phyloP scores from a whole-genome alignment of 306 rosid genomes.

The Comarum palustre region DNA sequence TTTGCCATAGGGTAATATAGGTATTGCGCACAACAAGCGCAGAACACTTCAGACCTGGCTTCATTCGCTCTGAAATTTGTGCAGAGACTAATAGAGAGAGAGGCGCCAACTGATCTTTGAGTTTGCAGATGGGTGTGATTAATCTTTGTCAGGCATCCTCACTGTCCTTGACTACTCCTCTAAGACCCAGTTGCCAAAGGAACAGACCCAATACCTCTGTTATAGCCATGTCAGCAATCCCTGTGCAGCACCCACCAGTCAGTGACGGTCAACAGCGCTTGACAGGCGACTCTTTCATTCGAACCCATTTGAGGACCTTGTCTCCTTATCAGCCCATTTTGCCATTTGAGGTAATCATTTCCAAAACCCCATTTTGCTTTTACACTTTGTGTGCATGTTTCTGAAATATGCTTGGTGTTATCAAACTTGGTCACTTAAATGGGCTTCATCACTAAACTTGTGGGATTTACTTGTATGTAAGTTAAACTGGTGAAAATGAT shows the following conservation, averaged over 20 bases:
- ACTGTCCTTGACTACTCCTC: slow-evolving; percentile 17
- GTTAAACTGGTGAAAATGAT: not conserved
- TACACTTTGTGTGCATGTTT: not conserved
- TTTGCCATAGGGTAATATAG: too few species aligned
- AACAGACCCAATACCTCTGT: slow-evolving; percentile 35
- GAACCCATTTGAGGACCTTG: slow-evolving; percentile 72
- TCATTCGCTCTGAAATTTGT: not conserved
- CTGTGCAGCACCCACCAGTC: slow-evolving; percentile 37
- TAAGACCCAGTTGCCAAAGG: slow-evolving; percentile 35
- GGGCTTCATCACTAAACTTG: not conserved
- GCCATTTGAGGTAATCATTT: slow-evolving; percentile 70
- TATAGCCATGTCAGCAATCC: slow-evolving; percentile 54
- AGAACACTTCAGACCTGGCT: too few species aligned
- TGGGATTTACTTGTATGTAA: not conserved
- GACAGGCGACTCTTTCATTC: slow-evolving; percentile 77
- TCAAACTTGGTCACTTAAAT: not conserved
- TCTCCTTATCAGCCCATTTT: slow-evolving; percentile 92
- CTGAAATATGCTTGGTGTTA: not conserved
- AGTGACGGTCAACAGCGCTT: slow-evolving; percentile 35
- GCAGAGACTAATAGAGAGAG: too few species aligned
- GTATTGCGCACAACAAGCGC: too few species aligned
- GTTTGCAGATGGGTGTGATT: slow-evolving; percentile 53
- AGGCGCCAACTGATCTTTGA: slow-evolving; percentile 1
- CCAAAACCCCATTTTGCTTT: not conserved
- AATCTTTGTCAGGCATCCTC: slow-evolving; percentile 34